Evolutionary conservation across 2,329 filamentous ascomycete species (phyloP).

Genomic region (Exophiala mesophila): DNA sequence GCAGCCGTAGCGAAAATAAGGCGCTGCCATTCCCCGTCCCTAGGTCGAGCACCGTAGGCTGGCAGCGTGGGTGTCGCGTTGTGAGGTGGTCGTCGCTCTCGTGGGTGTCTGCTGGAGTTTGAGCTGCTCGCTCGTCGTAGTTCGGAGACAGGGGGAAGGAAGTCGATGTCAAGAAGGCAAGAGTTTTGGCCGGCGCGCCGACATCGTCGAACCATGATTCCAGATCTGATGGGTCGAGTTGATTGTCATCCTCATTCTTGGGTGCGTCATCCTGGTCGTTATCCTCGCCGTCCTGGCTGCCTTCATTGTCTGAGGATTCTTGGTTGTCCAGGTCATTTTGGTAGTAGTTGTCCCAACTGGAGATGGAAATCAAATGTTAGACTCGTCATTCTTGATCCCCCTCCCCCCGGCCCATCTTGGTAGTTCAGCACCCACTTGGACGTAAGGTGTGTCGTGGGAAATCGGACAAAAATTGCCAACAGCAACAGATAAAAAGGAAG

Average conservation of each 20-base stretch:
- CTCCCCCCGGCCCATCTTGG: too few species aligned
- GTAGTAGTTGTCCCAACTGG: slow-evolving; percentile 61
- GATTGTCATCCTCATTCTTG: slow-evolving; percentile 63
- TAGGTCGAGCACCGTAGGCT: slow-evolving; percentile 59
- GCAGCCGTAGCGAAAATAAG: slow-evolving; percentile 71
- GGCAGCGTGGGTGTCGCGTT: not conserved
- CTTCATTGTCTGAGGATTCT: slow-evolving; percentile 8
- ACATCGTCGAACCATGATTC: slow-evolving; percentile 95
- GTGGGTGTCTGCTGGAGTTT: not conserved
- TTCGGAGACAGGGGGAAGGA: slow-evolving; percentile 41
- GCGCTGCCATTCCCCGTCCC: slow-evolving; percentile 93
- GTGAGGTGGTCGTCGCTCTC: slow-evolving; percentile 6
- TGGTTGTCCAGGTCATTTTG: slow-evolving; percentile 34
- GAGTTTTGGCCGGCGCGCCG: slow-evolving; percentile 74
- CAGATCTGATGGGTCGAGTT: slow-evolving; percentile 63
- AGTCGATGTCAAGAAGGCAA: slow-evolving; percentile 59
- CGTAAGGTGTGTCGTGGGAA: too few species aligned
- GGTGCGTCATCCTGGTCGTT: slow-evolving; percentile 51
- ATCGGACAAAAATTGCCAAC: too few species aligned
- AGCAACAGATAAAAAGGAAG: too few species aligned
- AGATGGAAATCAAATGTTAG: too few species aligned
- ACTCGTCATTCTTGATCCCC: too few species aligned
- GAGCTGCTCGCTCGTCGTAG: slow-evolving; percentile 15
- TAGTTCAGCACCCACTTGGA: too few species aligned
- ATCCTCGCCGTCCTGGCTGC: not conserved